Base-by-base conservation (phyloP, 2,329 filamentous ascomycete species). In the Fusarium piperis region DNA sequence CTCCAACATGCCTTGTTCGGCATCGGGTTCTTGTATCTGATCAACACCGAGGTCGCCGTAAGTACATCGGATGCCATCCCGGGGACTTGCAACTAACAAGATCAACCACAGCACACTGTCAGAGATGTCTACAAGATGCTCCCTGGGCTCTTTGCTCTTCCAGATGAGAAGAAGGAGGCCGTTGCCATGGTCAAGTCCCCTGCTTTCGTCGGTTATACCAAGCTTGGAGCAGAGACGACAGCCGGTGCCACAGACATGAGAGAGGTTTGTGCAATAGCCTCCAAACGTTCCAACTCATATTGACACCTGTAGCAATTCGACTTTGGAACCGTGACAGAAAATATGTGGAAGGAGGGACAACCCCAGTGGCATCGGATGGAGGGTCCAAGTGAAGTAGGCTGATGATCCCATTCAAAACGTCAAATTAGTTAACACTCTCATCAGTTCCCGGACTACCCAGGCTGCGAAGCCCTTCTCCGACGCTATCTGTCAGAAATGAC, bases 161-260 rank as follows among this genome's bases (percentile, higher is more conserved):
- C 58, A 16, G n/a, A 2, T n/a, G 58, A 53, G 30, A 41, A 61
- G 33, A 61, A 61, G 13, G 44, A 61, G 8, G 58, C 58, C 4
- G 58, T 61, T n/a, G 44, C 44, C 1, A 61, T 61, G 58, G 58
- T 61, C 33, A 61, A 61, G 44, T 61, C 58, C 6, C 58, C 58
- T 13, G 58, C 58, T 12, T 61, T 61, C 11, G 58, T 61, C 9
- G 58, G 58, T 1, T 61, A 61, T 18, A 61, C 58, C 8, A 61
- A 52, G 18, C 35, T 61, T 4, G 58, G 58, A 0, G 58, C 58
- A 3, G 58, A 61, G 33, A 61, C 58, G 4, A 61, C 58, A 10
- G 58, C 58, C 6, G 58, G 58, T 2, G 58, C 58, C 6, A 53
- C 58, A 18, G 58, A 61, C 33, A 61, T 61, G 58, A 61, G 58